Base-by-base conservation (phyloP, 202 grass and related monocot species). In the Sporobolus alterniflorus region DNA sequence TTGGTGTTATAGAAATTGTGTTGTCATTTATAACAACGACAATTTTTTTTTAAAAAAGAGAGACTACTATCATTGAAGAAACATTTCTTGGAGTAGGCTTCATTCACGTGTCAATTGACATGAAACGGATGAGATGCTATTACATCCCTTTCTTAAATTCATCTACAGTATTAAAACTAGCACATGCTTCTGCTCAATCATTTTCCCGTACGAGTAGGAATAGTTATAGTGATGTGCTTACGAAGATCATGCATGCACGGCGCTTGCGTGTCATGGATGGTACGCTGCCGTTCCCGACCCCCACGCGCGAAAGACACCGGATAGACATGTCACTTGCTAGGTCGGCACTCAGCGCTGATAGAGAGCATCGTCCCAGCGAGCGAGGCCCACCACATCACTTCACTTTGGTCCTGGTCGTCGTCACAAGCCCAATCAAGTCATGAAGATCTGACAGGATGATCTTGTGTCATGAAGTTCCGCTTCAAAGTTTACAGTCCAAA, bases 261-360 rank as follows among this genome's bases (percentile, higher is more conserved):
- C 7, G 51, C 67, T 67, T 57, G 11, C 75, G 10, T 74, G 76
- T 54, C 47, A 57, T 21, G 11, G 47, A 44, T 66, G 51, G 47
- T 18, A 54, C 43, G 74, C 52, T 49, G 29, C 29, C 50, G 57
- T 70, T 17, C 54, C 28, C 12, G 25, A 7, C 69, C 40, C 29
- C 69, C 51, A 29, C 16, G 24, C 18, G 17, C 32, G 0, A 51
- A 30, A 31, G 24, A 60, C n/a, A 44, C 18, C 51, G 10, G 77
- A 86, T 47, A 81, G 40, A 74, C 70, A 20, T 31, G 50, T 61
- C 77, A 81, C 51, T 81, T 75, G 84, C 62, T 21, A 31, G 60
- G n/a, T 26, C 8, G 40, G 66, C 43, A 17, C 48, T 8, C 36
- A 39, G 1, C 9, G 31, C 49, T 9, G 34, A 30, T 14, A 22